A percentile compares a stretch with the other conserved stretches of the same genome.
Conservation (phyloP, 208 protist species). For the Porcisia deanei region DNA sequence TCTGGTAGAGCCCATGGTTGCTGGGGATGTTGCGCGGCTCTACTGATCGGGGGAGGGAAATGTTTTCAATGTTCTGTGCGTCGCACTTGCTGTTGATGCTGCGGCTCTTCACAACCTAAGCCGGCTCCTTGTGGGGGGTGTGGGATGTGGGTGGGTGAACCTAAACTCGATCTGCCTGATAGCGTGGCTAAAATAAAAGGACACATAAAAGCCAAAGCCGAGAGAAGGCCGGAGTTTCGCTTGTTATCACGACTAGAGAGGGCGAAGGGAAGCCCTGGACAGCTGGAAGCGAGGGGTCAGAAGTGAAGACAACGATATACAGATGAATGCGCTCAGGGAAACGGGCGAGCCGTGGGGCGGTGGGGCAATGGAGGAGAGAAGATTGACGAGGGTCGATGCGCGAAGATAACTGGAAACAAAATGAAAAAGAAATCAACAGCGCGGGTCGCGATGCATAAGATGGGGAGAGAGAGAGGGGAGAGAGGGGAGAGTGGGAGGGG, state of each 20-base stretch:
- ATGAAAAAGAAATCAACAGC: neutral
- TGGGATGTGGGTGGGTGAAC: neutral
- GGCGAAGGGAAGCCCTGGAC: neutral
- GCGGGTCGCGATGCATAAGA: neutral
- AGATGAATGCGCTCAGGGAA: neutral
- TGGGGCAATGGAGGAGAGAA: no score
- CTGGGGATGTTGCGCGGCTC: neutral
- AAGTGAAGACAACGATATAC: neutral
- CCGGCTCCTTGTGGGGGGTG: neutral
- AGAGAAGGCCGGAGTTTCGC: no score
- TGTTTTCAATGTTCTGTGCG: neutral
- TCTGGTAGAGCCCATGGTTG: conserved; percentile 5
- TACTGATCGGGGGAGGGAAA: neutral
- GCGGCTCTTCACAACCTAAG: neutral
- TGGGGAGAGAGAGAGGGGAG: neutral
- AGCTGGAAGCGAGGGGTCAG: neutral
- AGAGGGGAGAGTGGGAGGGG: neutral
- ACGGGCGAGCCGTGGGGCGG: neutral
- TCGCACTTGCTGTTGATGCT: neutral
- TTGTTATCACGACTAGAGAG: no score
- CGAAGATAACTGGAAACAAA: neutral
- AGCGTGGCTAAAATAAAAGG: neutral
- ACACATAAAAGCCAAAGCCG: neutral
- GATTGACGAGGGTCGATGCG: no score
- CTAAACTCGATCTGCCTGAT: no score